These are phyloP conservation scores for Vitis amurensis DNA, from an alignment of 164 flowering plant species.

Conservation along the genomic window DNA sequence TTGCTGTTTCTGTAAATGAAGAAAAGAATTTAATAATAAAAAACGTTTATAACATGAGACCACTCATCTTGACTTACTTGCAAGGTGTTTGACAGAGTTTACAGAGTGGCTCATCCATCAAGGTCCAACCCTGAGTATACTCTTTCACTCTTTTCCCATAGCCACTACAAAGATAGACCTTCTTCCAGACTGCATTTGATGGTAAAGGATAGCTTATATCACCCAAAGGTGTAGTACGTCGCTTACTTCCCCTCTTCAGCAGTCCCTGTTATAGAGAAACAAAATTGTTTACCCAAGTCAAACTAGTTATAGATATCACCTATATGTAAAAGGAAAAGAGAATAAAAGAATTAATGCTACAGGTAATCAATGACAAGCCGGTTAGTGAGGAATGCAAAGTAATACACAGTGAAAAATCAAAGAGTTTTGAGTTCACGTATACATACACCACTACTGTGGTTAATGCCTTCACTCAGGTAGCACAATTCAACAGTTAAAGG, in stretches of 20 bases:
- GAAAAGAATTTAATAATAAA: neutral
- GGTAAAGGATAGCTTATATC: constrained; percentile 77
- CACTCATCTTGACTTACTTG: constrained; percentile 47
- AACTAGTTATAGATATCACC: neutral
- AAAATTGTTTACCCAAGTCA: neutral
- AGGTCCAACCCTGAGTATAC: constrained; percentile 73
- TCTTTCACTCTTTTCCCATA: constrained; percentile 53
- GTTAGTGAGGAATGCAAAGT: neutral
- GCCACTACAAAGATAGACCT: constrained; percentile 50
- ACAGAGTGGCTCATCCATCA: constrained; percentile 83
- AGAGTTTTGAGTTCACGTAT: neutral
- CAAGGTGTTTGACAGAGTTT: constrained; percentile 87
- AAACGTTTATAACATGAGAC: neutral
- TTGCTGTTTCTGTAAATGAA: constrained; percentile 54
- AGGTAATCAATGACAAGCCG: neutral
- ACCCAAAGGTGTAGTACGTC: constrained; percentile 65
- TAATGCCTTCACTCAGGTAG: constrained; percentile 61
- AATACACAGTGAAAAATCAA: neutral
- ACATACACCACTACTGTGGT: constrained; percentile 68
- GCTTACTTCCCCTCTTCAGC: constrained; percentile 76
- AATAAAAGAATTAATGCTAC: neutral
- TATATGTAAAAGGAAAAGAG: neutral
- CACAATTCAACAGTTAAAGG: constrained; percentile 74
- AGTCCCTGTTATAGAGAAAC: constrained; percentile 55
- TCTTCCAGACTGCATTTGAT: constrained; percentile 68